These are phyloP conservation scores for Xylaria intraflava DNA, from an alignment of 495 filamentous ascomycete species.

Conservation along the genomic window DNA sequence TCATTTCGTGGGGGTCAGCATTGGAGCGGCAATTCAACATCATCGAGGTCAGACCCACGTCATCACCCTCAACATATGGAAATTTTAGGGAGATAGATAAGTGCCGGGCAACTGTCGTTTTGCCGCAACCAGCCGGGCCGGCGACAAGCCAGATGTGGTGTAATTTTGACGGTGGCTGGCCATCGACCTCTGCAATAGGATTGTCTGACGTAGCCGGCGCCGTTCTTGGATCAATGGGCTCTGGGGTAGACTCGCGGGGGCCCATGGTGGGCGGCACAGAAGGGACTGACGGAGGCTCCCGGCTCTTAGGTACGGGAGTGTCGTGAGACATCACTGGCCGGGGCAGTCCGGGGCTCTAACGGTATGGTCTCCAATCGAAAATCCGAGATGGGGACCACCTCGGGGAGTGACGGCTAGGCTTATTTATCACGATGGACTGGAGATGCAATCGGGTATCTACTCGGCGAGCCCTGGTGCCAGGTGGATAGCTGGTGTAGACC, in stretches of 20 bases:
- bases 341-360: background rate
- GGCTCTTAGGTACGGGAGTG: conserved; percentile 31
- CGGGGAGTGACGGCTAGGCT: background rate
- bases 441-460: background rate
- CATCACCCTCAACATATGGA: conserved; percentile 91
- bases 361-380: background rate
- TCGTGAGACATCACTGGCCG: conserved; percentile 40
- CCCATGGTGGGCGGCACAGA: conserved; percentile 28
- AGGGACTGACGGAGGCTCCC: conserved; percentile 26
- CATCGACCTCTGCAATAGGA: conserved; percentile 17
- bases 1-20: background rate
- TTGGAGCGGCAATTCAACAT: background rate
- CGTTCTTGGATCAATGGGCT: conserved; percentile 24
- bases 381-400: background rate
- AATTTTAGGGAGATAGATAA: conserved; percentile 63
- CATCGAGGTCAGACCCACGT: conserved; percentile 54
- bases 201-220: conserved; percentile 24
- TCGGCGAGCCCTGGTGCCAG: background rate
- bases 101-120: conserved; percentile 82
- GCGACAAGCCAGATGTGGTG: conserved; percentile 98
- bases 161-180: conserved; percentile 28
- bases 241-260: conserved; percentile 29
- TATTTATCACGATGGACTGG: background rate
- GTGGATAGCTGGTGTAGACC: background rate
- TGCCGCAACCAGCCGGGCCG: conserved; percentile 92